phyloP scores from a whole-genome alignment of 2,329 filamentous ascomycete genomes.

The Diplocarpon mali region DNA sequence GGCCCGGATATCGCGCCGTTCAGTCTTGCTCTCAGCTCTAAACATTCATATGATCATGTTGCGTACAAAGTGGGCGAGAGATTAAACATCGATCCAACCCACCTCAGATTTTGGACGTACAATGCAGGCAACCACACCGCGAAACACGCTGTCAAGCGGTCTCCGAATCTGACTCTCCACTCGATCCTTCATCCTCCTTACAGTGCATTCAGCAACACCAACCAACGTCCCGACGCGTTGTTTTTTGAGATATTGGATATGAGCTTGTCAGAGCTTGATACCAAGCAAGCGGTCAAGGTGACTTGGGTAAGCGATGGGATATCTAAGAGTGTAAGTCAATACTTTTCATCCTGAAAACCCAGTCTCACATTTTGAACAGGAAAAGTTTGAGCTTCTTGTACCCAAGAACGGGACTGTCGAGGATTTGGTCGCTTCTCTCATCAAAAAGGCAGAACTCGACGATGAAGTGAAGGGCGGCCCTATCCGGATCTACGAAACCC shows the following conservation, averaged over 20 bases:
- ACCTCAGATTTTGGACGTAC: constrained; percentile 85
- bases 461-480: constrained; percentile 59
- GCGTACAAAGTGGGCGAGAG: constrained; percentile 72
- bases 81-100: constrained; percentile 67
- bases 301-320: constrained; percentile 83
- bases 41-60: constrained; percentile 82
- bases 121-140: constrained; percentile 66
- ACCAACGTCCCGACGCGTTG: constrained; percentile 64
- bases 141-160: constrained; percentile 67
- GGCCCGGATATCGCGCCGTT: constrained; percentile 52
- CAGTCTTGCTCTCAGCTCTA: constrained; percentile 68
- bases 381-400: constrained; percentile 72
- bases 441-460: constrained; percentile 70
- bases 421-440: constrained; percentile 64
- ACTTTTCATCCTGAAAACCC: background rate
- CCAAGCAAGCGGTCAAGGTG: constrained; percentile 77
- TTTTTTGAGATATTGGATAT: constrained; percentile 94
- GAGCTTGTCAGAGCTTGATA: constrained; percentile 84
- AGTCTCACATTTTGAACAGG: constrained; percentile 35
- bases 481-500: constrained; percentile 73
- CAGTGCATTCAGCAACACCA: constrained; percentile 57
- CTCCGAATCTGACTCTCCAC: constrained; percentile 51
- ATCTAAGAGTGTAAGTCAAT: constrained; percentile 62
- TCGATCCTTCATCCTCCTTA: constrained; percentile 71
- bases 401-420: constrained; percentile 73